A percentile compares a stretch with the other conserved stretches of the same genome.
Conservation (phyloP, 2,329 filamentous ascomycete genomes). For the Plectosphaerella cucumerina region DNA sequence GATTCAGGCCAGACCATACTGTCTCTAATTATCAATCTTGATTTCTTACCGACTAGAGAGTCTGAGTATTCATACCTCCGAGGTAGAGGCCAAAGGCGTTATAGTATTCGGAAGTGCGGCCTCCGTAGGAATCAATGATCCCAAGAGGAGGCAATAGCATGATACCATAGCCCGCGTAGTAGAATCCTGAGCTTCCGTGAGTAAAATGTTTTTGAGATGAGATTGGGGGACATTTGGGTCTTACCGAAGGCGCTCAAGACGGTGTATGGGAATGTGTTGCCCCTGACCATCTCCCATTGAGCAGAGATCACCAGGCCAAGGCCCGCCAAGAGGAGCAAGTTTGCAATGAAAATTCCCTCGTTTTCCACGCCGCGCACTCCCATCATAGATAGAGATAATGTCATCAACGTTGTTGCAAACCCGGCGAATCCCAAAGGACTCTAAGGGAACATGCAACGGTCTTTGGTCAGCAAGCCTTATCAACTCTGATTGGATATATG, state of each 20-base stretch:
- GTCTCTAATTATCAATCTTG: no score
- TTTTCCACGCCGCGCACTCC: not conserved
- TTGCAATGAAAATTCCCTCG: not conserved
- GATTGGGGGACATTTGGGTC: no score
- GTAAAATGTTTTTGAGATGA: no score
- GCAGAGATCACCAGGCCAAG: constrained; percentile 49
- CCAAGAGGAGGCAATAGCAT: constrained; percentile 18
- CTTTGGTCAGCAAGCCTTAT: no score
- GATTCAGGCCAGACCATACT: not conserved
- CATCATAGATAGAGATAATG: not conserved
- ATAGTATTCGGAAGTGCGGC: no score
- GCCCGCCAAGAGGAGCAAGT: constrained; percentile 19
- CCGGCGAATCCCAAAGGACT: no score
- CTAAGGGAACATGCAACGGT: no score
- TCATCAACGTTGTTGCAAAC: not conserved
- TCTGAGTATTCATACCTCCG: no score
- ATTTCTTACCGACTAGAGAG: no score
- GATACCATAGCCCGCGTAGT: constrained; percentile 21
- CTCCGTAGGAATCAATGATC: constrained; percentile 19
- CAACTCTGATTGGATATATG: no score
- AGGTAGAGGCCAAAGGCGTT: no score
- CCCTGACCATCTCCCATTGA: constrained; percentile 49
- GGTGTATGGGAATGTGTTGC: constrained; percentile 49
- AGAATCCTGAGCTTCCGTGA: constrained; percentile 17
- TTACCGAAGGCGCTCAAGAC: constrained; percentile 48